Base-by-base conservation (phyloP, 495 filamentous ascomycete species). In the Aspergillus steynii region DNA sequence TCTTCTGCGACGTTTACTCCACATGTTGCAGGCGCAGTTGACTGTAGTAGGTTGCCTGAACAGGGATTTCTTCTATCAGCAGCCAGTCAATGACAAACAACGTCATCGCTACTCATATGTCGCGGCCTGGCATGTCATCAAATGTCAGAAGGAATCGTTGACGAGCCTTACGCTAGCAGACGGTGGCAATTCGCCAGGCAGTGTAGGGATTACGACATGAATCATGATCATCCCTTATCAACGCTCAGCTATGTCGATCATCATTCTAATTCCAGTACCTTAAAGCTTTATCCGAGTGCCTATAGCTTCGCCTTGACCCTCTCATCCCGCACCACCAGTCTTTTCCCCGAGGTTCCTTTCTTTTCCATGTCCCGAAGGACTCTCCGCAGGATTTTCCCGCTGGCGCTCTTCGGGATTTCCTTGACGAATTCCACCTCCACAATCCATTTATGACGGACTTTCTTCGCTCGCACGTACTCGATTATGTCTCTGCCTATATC, bases 401-500 rank as follows among this genome's bases (percentile, higher is more conserved):
- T 86, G 0, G 87, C 81, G 65, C 82, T 86, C 74, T 89, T 88
- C n/a, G 88, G 88, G 50, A 90, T 84, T 58, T 78, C 80, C 20
- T 81, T 69, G 5, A 87, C 65, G 69, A 90, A 85, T 68, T 89
- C 85, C 14, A 90, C 70, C 68, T 82, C 87, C 59, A 78, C 77
- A n/a, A 90, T 69, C 83, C 85, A 88, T 74, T 90, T 91, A 58
- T 87, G 79, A 68, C 82, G 78, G 9, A 83, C 80, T 70, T 87
- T 88, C 56, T 81, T 83, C 65, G 82, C 76, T 71, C 80, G 81
- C 29, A 89, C 86, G 69, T 84, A 84, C 59, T 62, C 71, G 2
- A 85, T 72, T 32, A 86, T 61, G 49, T 82, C 73, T 29, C 67
- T 64, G 0, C 79, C 77, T 5, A 77, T 60, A 14, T 71, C 71